A percentile compares a stretch with the other conserved stretches of the same genome.
These are phyloP conservation scores for Madurella mycetomatis DNA, from an alignment of 2,329 filamentous ascomycete species.

Conservation along the genomic window DNA sequence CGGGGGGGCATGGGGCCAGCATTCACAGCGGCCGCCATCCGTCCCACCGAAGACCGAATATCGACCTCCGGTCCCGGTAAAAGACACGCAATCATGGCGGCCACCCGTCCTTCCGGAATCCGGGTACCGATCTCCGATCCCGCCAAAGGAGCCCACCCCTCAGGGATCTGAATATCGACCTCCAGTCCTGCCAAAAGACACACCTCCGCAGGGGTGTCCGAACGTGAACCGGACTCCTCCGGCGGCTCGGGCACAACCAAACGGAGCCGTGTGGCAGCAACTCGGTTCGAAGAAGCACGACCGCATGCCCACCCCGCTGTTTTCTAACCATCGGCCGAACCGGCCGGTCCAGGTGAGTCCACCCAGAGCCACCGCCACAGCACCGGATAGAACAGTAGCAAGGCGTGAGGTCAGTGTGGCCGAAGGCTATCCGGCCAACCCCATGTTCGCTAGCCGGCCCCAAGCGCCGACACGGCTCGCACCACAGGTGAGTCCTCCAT, in stretches of 20 bases:
- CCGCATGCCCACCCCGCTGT: not conserved
- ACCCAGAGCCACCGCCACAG: not conserved
- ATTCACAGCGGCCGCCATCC: too few species aligned
- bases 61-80: too few species aligned
- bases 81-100: not conserved
- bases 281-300: not conserved
- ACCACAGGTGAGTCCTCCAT: too few species aligned
- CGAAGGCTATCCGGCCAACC: not conserved
- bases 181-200: slow-evolving; percentile 3
- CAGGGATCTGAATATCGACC: not conserved
- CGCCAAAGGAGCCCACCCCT: too few species aligned
- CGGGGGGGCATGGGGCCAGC: too few species aligned
- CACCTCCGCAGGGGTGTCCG: not conserved
- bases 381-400: not conserved
- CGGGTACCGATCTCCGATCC: not conserved
- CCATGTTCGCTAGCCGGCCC: not conserved
- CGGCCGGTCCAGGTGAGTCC: too few species aligned
- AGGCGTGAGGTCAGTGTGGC: not conserved
- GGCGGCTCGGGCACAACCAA: not conserved
- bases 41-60: too few species aligned
- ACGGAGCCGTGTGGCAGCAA: not conserved
- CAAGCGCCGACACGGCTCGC: too few species aligned
- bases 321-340: not conserved
- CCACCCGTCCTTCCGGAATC: not conserved
- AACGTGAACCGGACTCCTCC: not conserved